Percentiles rank a stretch among this genome's conserved stretches.
These are phyloP conservation scores for Lotmaria passim DNA, from an alignment of 208 protist genomes.

Conservation along the genomic window DNA sequence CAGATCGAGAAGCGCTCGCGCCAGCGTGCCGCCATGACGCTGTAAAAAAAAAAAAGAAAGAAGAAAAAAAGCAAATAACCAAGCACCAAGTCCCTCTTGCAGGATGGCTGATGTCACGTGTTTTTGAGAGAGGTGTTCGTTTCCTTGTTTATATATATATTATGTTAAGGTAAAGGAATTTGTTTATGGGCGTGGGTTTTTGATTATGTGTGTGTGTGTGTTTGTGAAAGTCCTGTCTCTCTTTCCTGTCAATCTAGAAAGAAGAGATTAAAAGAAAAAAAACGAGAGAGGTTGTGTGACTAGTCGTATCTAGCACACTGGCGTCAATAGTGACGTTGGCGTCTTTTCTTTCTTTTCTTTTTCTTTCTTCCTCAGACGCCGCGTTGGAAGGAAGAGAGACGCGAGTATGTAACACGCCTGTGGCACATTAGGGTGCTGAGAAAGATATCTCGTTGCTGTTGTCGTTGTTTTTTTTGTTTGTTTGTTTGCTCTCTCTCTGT, in stretches of 20 bases:
- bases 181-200: background rate
- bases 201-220: background rate
- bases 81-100: too few relatives aligned
- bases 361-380: background rate
- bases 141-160: background rate
- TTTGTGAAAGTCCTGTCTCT: background rate
- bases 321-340: too few relatives aligned
- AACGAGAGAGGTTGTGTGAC: too few relatives aligned
- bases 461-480: background rate
- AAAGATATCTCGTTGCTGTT: background rate
- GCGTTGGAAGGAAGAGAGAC: too few relatives aligned
- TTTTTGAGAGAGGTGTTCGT: too few relatives aligned
- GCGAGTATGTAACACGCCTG: too few relatives aligned
- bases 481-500: background rate
- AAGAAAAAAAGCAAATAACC: constrained; percentile 19
- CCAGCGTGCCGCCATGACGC: constrained; percentile 61
- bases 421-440: too few relatives aligned
- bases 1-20: constrained; percentile 84
- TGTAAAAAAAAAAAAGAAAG: constrained; percentile 28
- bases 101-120: too few relatives aligned
- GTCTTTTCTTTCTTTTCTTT: too few relatives aligned
- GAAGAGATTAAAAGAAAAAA: too few relatives aligned
- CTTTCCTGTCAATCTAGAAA: background rate
- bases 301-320: too few relatives aligned
- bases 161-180: constrained; percentile 3